Base-by-base conservation (phyloP, 148 eudicot species). In the Vaccinium macrocarpon region DNA sequence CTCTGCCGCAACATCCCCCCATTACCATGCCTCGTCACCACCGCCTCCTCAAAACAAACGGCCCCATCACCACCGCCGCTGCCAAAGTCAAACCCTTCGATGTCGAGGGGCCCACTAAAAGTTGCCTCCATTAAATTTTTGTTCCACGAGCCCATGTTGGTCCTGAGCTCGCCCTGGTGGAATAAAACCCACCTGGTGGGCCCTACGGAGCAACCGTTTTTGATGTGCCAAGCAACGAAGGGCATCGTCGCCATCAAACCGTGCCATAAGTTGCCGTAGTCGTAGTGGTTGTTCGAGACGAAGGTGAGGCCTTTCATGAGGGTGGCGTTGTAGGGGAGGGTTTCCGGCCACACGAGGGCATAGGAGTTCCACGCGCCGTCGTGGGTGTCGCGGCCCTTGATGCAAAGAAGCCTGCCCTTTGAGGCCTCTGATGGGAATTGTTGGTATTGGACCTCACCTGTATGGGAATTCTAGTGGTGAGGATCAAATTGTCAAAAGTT, bases 331-430 rank as follows among this genome's bases (percentile, higher is more conserved):
- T 85, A 16, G 0, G 98, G 98, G 6, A 94, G 85, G 8, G 90
- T 82, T 23, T 85, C 76, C 12, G 92, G 92, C 92, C 92, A 94
- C 38, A 96, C 95, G 5, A 93, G 88, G 2, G 86, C 96, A 76
- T 94, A 93, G 32, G 88, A 91, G 89, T 95, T 95, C 92, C 92
- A 89, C 55, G 94, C 81, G 25, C 98, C 98, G 59, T 95, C 97
- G 79, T 91, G 98, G 8, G 35, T 83, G 80, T 95, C 93, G 23
- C 49, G 84, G 8, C 98, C 98, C 81, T 91, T 93, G 0, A 95
- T 76, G 90, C 98, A 95, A 13, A 95, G 79, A 0, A 95, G 13
- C 62, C 95, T 82, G 2, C 90, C 92, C 35, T 90, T 84, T 15
- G 98, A 95, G 1, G 88, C 55, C 49, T 85, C 83, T 21, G 98